Percentiles rank a stretch among this genome's conserved stretches.
Conservation (phyloP, 352 stramenopile species). For the Blastocystis sp. region DNA sequence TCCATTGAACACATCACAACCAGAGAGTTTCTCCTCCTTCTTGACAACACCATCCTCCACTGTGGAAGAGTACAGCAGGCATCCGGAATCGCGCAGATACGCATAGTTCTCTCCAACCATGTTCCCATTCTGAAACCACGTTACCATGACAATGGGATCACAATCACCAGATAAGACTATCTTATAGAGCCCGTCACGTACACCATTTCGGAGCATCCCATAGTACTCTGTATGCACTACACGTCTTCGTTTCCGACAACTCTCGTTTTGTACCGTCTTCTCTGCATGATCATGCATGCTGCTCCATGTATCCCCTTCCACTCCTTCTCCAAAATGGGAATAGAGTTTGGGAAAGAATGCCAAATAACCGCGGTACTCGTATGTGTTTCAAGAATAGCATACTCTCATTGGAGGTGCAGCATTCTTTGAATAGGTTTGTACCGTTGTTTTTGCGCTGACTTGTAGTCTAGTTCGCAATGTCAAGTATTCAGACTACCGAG, state of each 20-base stretch:
- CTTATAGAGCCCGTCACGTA: background rate
- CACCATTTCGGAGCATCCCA: background rate
- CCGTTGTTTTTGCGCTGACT: background rate
- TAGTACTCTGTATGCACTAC: background rate
- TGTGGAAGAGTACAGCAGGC: background rate
- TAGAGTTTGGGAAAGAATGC: no score
- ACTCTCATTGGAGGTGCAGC: no score
- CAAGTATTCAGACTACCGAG: background rate
- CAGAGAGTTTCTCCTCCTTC: background rate
- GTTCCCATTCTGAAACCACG: background rate
- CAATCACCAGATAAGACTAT: slow-evolving; percentile 15
- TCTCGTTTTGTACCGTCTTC: no score
- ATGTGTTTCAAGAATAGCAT: no score
- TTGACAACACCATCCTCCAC: background rate
- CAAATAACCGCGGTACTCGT: no score
- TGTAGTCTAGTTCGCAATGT: background rate
- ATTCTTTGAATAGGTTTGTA: background rate
- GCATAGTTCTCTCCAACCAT: background rate
- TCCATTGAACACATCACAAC: background rate
- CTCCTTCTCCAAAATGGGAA: no score
- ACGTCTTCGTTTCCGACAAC: background rate
- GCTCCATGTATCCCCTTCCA: no score
- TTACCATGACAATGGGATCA: background rate
- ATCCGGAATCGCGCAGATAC: background rate
- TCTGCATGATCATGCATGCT: no score